Evolutionary conservation across 225 moss, liverwort and hornwort genomes (phyloP).

Genomic region (Marchantia paleacea): DNA sequence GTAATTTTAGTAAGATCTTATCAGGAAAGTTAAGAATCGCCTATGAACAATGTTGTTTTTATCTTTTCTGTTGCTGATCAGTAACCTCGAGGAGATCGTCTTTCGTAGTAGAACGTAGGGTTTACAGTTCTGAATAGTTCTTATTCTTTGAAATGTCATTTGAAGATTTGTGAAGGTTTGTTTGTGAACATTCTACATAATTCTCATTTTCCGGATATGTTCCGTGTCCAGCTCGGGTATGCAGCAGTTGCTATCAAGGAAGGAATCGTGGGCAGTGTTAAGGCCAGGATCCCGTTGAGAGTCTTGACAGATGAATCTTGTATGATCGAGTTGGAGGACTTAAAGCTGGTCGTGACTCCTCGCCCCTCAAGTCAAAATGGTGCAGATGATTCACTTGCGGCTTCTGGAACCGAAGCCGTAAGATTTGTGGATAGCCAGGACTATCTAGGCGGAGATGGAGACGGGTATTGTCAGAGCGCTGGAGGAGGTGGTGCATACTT

Average conservation of each 20-base stretch:
- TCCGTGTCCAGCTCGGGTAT: conserved; percentile 71
- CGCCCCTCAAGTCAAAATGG: conserved; percentile 28
- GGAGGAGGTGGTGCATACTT: conserved; percentile 62
- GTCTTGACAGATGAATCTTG: conserved; percentile 63
- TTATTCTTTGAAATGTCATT: no score
- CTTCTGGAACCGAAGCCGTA: conserved; percentile 29
- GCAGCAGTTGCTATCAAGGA: conserved; percentile 79
- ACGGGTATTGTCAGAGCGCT: conserved; percentile 43
- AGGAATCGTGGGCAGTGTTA: conserved; percentile 70
- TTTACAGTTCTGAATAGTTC: neutral
- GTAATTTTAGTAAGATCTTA: neutral
- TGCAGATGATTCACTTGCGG: conserved; percentile 4
- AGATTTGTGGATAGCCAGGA: conserved; percentile 36
- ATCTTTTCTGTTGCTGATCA: neutral
- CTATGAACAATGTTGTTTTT: neutral
- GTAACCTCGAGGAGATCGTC: neutral
- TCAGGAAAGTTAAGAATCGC: neutral
- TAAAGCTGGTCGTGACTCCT: conserved; percentile 83
- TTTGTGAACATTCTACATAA: neutral
- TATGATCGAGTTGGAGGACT: conserved; percentile 82
- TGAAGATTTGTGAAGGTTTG: neutral
- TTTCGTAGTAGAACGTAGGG: neutral
- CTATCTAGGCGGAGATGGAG: conserved; percentile 45
- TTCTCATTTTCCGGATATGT: neutral
- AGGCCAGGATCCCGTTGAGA: conserved; percentile 65